phyloP scores from a whole-genome alignment of 805 yeast species.

The Tetrapisispora iriomotensis region DNA sequence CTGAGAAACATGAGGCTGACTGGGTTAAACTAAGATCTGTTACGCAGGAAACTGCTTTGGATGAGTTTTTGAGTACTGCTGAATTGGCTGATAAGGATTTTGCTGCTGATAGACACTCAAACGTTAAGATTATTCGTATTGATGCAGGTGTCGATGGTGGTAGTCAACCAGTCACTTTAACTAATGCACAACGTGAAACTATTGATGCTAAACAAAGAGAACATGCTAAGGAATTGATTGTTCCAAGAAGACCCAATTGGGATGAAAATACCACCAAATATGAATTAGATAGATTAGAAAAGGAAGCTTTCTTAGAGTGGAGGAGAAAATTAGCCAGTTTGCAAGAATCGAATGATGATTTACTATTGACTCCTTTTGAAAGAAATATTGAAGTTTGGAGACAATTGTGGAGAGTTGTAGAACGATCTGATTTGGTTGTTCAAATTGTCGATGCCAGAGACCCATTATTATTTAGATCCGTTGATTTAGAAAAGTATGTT shows the following conservation, averaged over 20 bases:
- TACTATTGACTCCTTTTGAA: slow-evolving; percentile 90
- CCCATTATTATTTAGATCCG: slow-evolving; percentile 81
- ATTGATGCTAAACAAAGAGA: slow-evolving; percentile 54
- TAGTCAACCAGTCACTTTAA: slow-evolving; percentile 49
- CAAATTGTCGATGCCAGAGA: slow-evolving; percentile 97
- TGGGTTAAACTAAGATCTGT: slow-evolving; percentile 91
- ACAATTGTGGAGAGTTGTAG: slow-evolving; percentile 96
- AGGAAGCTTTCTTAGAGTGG: slow-evolving; percentile 88
- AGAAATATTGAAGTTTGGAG: slow-evolving; percentile 97
- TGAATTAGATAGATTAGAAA: slow-evolving; percentile 79
- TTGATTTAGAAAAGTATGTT: slow-evolving; percentile 78
- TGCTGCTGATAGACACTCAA: slow-evolving; percentile 78
- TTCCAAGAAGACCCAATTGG: slow-evolving; percentile 94
- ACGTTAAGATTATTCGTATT: slow-evolving; percentile 74
- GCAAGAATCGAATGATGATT: slow-evolving; percentile 69
- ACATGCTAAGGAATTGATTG: slow-evolving; percentile 62
- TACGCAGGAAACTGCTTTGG: slow-evolving; percentile 87
- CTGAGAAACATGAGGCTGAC: slow-evolving; percentile 69
- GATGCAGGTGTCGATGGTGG: slow-evolving; percentile 37
- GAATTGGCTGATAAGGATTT: slow-evolving; percentile 94
- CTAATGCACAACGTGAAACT: slow-evolving; percentile 54
- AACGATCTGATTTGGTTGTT: slow-evolving; percentile 85
- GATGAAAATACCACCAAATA: slow-evolving; percentile 54
- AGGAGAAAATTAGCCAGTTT: slow-evolving; percentile 78
- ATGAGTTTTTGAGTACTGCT: slow-evolving; percentile 91